Percentiles rank a stretch among this genome's conserved stretches.
Evolutionary conservation across 306 rosid genomes (phyloP).

Genomic region (Medicago arabica): DNA sequence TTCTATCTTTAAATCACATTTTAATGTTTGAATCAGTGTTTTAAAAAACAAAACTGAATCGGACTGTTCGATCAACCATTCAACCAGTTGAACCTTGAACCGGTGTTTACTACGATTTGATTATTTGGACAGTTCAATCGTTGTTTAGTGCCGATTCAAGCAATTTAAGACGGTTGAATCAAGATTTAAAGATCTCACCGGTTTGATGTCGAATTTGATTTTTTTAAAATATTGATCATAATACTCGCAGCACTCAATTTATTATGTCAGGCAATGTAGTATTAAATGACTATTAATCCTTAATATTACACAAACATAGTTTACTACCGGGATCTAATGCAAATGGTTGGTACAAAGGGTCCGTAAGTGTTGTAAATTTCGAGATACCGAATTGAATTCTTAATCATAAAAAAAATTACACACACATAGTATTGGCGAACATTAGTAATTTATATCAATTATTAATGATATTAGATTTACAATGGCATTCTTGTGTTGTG

Average conservation of each 20-base stretch:
- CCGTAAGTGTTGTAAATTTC: no score
- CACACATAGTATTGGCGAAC: background rate
- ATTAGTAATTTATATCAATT: background rate
- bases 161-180: background rate
- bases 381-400: no score
- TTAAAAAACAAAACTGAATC: background rate
- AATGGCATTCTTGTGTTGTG: constrained; percentile 20
- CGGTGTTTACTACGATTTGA: background rate
- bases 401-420: background rate
- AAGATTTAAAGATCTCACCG: no score
- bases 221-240: background rate
- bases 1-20: constrained; percentile 14
- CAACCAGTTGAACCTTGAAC: background rate
- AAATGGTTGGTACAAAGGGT: no score
- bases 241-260: background rate
- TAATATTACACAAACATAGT: background rate
- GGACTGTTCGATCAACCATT: background rate
- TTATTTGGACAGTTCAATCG: background rate
- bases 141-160: background rate
- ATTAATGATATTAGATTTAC: constrained; percentile 21
- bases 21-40: background rate
- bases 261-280: background rate
- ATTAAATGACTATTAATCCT: background rate
- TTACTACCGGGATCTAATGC: no score
- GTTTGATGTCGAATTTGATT: no score